Evolutionary conservation across 371 early-diverging fungal genomes (phyloP).

Genomic region (Fennellomyces sp.): DNA sequence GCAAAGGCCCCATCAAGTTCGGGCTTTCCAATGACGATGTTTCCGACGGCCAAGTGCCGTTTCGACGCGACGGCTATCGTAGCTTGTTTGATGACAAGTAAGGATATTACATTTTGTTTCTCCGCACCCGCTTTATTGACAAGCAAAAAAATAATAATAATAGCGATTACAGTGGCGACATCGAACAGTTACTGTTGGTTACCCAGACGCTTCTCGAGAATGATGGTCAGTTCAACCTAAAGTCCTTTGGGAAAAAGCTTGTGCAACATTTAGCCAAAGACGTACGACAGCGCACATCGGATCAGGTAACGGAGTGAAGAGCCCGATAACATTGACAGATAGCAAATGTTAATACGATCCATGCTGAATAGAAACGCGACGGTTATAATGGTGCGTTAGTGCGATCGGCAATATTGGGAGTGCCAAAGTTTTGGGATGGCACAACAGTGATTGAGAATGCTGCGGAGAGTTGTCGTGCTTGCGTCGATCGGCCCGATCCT

Average conservation of each 20-base stretch:
- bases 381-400: conserved; percentile 71
- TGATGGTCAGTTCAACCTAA: conserved; percentile 53
- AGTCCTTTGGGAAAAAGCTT: conserved; percentile 54
- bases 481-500: conserved; percentile 71
- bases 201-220: conserved; percentile 54
- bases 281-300: conserved; percentile 3
- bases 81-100: conserved; percentile 50
- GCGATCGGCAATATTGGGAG: conserved; percentile 60
- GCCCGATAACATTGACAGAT: too few species aligned
- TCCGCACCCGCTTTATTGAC: conserved; percentile 20
- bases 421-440: conserved; percentile 68
- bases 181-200: conserved; percentile 66
- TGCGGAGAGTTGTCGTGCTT: conserved; percentile 50
- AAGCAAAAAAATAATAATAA: background rate
- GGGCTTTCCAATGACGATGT: conserved; percentile 42
- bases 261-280: conserved; percentile 30
- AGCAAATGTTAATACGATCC: too few species aligned
- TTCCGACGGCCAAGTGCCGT: conserved; percentile 32
- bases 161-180: conserved; percentile 72
- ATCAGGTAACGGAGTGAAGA: too few species aligned
- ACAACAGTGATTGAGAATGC: conserved; percentile 60
- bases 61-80: conserved; percentile 38
- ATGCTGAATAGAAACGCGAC: conserved; percentile 21
- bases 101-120: conserved; percentile 25
- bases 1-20: conserved; percentile 62